These are phyloP conservation scores for Suillus clintonianus DNA, from an alignment of 768 basidiomycete genomes.

Conservation along the genomic window DNA sequence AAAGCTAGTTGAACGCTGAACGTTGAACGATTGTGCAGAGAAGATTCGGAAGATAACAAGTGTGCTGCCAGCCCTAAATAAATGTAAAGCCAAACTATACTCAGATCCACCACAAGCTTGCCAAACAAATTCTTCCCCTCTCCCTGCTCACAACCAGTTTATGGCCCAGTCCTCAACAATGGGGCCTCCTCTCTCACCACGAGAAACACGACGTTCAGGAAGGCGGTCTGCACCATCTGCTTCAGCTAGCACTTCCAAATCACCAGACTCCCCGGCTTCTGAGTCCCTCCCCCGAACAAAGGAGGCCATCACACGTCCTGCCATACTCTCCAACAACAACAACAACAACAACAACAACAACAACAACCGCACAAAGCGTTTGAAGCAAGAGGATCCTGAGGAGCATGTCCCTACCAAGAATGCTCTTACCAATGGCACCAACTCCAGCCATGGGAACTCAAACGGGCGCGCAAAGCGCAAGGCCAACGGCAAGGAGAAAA, in stretches of 20 bases:
- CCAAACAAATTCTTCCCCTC: slow-evolving; percentile 7
- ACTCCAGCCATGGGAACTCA: slow-evolving; percentile 29
- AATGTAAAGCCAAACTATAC: slow-evolving; percentile 19
- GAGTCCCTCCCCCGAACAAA: slow-evolving; percentile 45
- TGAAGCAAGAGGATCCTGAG: slow-evolving; percentile 76
- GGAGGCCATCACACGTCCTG: slow-evolving; percentile 40
- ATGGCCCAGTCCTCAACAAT: slow-evolving; percentile 72
- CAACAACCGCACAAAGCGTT: slow-evolving; percentile 54
- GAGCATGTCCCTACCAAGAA: slow-evolving; percentile 54
- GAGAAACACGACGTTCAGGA: slow-evolving; percentile 78
- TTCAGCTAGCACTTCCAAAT: slow-evolving; percentile 70
- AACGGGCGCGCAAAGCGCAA: slow-evolving; percentile 61
- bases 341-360: slow-evolving; percentile 41
- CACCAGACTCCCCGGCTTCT: slow-evolving; percentile 68
- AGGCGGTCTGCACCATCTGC: slow-evolving; percentile 69
- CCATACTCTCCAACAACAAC: slow-evolving; percentile 38
- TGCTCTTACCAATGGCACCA: slow-evolving; percentile 31
- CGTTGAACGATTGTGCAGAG: slow-evolving; percentile 8
- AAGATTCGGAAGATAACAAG: slow-evolving; percentile 15
- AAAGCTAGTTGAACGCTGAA: background rate
- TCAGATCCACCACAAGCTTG: slow-evolving; percentile 6
- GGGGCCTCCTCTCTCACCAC: slow-evolving; percentile 77
- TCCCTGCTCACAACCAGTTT: slow-evolving; percentile 17
- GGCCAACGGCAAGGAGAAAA: slow-evolving; percentile 64
- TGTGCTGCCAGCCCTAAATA: slow-evolving; percentile 40